These are phyloP conservation scores for Lenzites betulinus DNA, from an alignment of 768 basidiomycete genomes.

Conservation along the genomic window DNA sequence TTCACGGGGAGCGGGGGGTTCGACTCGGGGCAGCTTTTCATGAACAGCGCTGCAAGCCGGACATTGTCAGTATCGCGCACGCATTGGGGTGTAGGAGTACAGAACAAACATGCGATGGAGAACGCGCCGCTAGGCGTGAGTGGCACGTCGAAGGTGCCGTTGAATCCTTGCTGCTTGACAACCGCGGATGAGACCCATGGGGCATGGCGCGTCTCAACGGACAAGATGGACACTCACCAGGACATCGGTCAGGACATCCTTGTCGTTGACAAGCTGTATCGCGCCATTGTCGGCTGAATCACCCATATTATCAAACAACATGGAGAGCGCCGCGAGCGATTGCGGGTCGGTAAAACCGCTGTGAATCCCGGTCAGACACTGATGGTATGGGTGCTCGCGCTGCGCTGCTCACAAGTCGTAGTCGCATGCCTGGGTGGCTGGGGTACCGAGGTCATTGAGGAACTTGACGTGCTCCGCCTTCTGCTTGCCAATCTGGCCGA, in stretches of 20 bases:
- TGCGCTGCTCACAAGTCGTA: slow-evolving; percentile 55
- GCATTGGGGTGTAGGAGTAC: slow-evolving; percentile 33
- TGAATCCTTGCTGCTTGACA: slow-evolving; percentile 44
- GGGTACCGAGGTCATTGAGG: slow-evolving; percentile 46
- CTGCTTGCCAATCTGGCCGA: slow-evolving; percentile 56
- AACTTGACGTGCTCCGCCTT: slow-evolving; percentile 57
- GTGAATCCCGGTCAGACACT: background rate
- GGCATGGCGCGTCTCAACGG: slow-evolving; percentile 53
- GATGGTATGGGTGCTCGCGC: too few relatives aligned
- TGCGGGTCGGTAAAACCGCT: slow-evolving; percentile 45
- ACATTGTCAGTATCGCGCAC: too few relatives aligned
- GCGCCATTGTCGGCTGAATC: slow-evolving; percentile 62
- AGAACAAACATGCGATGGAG: slow-evolving; percentile 40
- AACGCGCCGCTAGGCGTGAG: slow-evolving; percentile 42
- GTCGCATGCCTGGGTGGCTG: slow-evolving; percentile 53
- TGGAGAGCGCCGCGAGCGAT: slow-evolving; percentile 46
- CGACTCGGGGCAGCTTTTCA: slow-evolving; percentile 47
- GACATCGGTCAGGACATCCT: slow-evolving; percentile 52
- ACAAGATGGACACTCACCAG: slow-evolving; percentile 54
- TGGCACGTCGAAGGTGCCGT: slow-evolving; percentile 45
- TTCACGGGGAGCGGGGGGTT: slow-evolving; percentile 52
- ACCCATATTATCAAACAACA: slow-evolving; percentile 53
- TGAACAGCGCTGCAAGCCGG: slow-evolving; percentile 41
- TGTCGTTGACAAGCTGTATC: slow-evolving; percentile 41
- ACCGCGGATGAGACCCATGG: slow-evolving; percentile 50